phyloP scores from a whole-genome alignment of 495 filamentous ascomycete species.

The Daldinia vernicosa region DNA sequence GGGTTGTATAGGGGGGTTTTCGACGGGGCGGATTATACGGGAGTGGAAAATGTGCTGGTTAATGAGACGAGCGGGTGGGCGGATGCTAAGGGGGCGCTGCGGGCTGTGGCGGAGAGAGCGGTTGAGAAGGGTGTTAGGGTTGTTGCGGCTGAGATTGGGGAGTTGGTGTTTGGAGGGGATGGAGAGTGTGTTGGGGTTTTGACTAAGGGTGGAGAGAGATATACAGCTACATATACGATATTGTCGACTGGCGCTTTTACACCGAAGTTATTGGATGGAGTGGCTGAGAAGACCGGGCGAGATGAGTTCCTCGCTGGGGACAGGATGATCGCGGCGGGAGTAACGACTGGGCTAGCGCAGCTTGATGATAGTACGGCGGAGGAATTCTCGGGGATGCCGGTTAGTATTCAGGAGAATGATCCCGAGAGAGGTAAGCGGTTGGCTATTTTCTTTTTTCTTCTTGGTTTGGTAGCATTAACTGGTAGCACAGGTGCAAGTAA shows the following conservation, averaged over 20 bases:
- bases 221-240: constrained; percentile 59
- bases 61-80: constrained; percentile 69
- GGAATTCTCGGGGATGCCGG: constrained; percentile 48
- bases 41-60: constrained; percentile 56
- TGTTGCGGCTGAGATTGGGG: constrained; percentile 56
- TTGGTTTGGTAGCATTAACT: neutral
- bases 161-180: constrained; percentile 54
- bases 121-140: constrained; percentile 63
- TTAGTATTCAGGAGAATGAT: constrained; percentile 48
- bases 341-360: constrained; percentile 58
- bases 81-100: constrained; percentile 64
- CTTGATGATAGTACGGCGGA: constrained; percentile 43
- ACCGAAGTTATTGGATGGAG: constrained; percentile 64
- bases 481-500: constrained; percentile 38
- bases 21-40: constrained; percentile 61
- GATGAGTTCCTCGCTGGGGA: constrained; percentile 58
- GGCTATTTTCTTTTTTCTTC: neutral
- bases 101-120: constrained; percentile 55
- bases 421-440: constrained; percentile 24
- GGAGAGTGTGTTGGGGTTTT: constrained; percentile 59
- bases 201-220: constrained; percentile 49
- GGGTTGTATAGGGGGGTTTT: constrained; percentile 61
- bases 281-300: constrained; percentile 53
- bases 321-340: constrained; percentile 64
- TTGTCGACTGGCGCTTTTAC: constrained; percentile 69